Base-by-base conservation (phyloP, 1,284 basidiomycete genomes). In the Apiotrichum akiyoshidainum region DNA sequence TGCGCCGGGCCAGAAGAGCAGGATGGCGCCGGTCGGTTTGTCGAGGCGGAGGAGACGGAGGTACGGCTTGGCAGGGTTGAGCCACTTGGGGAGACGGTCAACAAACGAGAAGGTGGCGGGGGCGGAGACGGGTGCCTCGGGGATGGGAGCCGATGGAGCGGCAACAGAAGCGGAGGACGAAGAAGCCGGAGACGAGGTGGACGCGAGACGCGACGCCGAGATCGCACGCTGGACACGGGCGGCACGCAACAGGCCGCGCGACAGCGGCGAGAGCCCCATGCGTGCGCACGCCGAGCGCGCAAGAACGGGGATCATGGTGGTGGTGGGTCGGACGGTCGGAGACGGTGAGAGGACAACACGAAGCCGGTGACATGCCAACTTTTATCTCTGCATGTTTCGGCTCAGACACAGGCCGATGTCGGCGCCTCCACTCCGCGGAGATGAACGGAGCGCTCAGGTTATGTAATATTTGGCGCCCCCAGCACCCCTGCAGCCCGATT, bases 1-100 rank as follows among this genome's bases (percentile, higher is more conserved):
- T 13, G 92, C 94, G 74, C 95, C 97, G 1, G 95, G 95, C 81
- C 92, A 94, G 75, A 88, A 96, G 13, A 99, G 81, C 7, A 99
- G 80, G 59, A 94, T 80, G 0, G 91, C 92, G 21, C 95, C 95
- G 64, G 95, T 97, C 13, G 96, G 95, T 73, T 97, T 98, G 81
- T 98, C 93, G 53, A 95, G 82, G 54, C 95, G 85, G 50, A 88
- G 88, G 26, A 99, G 81, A 69, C 88, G 86, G 9, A 94, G 70
- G 76, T 97, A 99, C 2, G 95, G 94, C 58, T 70, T 73, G 5
- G 69, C 66, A 14, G 55, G 55, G 13, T 58, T 54, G 17, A 70
- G 68, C 68, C 70, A 72, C 52, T 51, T 49, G 14, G 71, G 73
- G 21, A 74, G 54, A 46, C 63, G 65, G 57, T 76, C 74, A 14